A percentile compares a stretch with the other conserved stretches of the same genome.
These are phyloP conservation scores for Quercus wislizeni DNA, from an alignment of 306 rosid genomes.

Conservation along the genomic window DNA sequence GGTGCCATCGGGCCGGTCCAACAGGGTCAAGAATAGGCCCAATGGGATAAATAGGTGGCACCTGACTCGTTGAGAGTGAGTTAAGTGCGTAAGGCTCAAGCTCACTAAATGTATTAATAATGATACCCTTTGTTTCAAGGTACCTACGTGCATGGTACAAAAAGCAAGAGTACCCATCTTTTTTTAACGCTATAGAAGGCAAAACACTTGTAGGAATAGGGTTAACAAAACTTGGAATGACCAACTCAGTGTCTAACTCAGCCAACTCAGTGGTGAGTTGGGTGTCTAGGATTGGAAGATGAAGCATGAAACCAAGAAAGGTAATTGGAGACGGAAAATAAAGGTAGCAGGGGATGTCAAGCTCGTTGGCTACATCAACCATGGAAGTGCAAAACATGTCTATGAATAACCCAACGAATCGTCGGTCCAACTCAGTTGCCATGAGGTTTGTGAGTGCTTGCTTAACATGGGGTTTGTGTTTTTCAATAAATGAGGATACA, in stretches of 20 bases:
- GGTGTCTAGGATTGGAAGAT: no score
- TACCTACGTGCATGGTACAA: constrained; percentile 28
- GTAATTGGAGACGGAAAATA: constrained; percentile 40
- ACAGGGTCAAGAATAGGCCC: no score
- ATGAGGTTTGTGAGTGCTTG: constrained; percentile 20
- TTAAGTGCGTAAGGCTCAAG: no score
- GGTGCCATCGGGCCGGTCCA: no score
- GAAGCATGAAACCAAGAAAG: no score
- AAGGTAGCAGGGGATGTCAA: constrained; percentile 51
- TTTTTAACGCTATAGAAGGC: constrained; percentile 22
- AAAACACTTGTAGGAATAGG: constrained; percentile 32
- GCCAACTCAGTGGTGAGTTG: no score
- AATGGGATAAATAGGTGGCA: no score
- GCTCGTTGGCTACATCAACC: constrained; percentile 55
- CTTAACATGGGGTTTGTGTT: constrained; percentile 32
- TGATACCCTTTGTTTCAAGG: constrained; percentile 37
- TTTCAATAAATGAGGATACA: constrained; percentile 24
- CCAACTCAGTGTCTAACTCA: no score
- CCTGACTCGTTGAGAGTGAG: no score
- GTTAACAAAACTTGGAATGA: constrained; percentile 3
- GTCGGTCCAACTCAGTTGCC: constrained; percentile 9
- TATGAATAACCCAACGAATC: constrained; percentile 42
- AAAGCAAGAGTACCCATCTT: constrained; percentile 7
- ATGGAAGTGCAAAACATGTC: constrained; percentile 50
- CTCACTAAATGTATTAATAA: neutral